Base-by-base conservation (phyloP, 352 stramenopile species). In the Phytophthora sojae region DNA sequence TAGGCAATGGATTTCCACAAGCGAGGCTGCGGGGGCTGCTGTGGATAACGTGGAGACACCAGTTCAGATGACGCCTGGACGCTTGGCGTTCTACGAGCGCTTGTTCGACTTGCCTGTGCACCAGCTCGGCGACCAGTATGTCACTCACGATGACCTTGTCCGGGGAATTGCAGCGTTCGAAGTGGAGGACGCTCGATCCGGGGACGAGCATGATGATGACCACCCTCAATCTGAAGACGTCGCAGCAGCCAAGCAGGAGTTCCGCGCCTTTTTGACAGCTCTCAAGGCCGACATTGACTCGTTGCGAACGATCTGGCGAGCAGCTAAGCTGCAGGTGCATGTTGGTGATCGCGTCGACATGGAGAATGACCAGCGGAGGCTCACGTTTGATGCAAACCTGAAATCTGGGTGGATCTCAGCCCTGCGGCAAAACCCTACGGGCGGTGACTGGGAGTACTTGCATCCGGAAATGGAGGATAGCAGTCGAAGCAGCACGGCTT, bases 381-480 rank as follows among this genome's bases (percentile, higher is more conserved):
- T 92, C 3, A 91, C 84, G 4, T 94, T 92, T n/a, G 84, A 91
- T 30, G 76, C 86, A 0, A 90, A 91, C 50, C 69, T 92, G 44
- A 89, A 88, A 58, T 89, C 83, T 6, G 83, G 85, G 1, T 94
- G 87, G 87, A 87, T 93, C 54, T 89, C 85, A 2, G 85, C 87
- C 47, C 83, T 93, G 55, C 83, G 85, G 3, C 81, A 92, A 45
- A 92, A 91, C 68, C 84, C 87, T 2, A 91, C 73, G 0, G 83
- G 81, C 9, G 74, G 78, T 8, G 81, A 94, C 57, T 91, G 82
- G 82, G 77, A 87, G 54, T 76, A 79, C 12, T 64, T 86, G 44
- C 79, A 83, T 21, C 64, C 76, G 4, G 73, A 79, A 14, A 69
- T 85, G 25, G 61, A 80, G 57, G 67, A 58, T n/a, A 61, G 25